Evolutionary conservation across 2,329 filamentous ascomycete genomes (phyloP).

Genomic region (Fusarium duplospermum): DNA sequence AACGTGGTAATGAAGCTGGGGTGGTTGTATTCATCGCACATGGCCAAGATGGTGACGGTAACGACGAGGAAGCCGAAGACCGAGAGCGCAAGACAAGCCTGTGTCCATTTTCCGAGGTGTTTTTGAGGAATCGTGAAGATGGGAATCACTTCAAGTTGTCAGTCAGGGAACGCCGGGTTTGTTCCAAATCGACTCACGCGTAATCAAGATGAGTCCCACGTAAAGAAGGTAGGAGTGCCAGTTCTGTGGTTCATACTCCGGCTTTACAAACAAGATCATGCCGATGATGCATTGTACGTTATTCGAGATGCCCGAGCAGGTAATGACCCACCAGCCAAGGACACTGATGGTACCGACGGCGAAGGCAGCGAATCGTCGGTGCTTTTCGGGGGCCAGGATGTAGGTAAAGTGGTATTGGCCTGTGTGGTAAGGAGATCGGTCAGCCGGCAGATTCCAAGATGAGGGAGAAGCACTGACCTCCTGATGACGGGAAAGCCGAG

Average conservation of each 20-base stretch:
- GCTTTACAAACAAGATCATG: constrained; percentile 24
- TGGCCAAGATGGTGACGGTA: constrained; percentile 9
- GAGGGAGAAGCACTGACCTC: neutral
- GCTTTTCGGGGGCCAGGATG: constrained; percentile 27
- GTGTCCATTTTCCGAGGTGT: constrained; percentile 28
- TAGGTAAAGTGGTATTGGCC: constrained; percentile 37
- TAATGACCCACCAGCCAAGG: constrained; percentile 34
- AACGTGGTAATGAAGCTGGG: constrained; percentile 14
- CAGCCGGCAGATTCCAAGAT: neutral
- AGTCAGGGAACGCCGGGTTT: neutral
- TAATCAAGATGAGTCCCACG: constrained; percentile 23
- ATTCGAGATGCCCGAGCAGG: constrained; percentile 35
- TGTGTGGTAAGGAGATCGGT: neutral
- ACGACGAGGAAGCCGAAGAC: constrained; percentile 22
- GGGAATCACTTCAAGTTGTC: constrained; percentile 22
- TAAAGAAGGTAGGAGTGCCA: constrained; percentile 35
- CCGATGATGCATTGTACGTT: constrained; percentile 31
- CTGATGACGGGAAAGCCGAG: constrained; percentile 29
- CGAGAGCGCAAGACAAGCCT: constrained; percentile 20
- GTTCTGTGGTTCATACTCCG: constrained; percentile 15
- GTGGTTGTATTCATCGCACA: constrained; percentile 21
- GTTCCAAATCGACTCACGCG: constrained; percentile 6
- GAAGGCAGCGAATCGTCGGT: constrained; percentile 25
- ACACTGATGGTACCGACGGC: constrained; percentile 22
- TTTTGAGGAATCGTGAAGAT: constrained; percentile 34